Base-by-base conservation (phyloP, 2,329 filamentous ascomycete species). In the Monosporascus sp. region DNA sequence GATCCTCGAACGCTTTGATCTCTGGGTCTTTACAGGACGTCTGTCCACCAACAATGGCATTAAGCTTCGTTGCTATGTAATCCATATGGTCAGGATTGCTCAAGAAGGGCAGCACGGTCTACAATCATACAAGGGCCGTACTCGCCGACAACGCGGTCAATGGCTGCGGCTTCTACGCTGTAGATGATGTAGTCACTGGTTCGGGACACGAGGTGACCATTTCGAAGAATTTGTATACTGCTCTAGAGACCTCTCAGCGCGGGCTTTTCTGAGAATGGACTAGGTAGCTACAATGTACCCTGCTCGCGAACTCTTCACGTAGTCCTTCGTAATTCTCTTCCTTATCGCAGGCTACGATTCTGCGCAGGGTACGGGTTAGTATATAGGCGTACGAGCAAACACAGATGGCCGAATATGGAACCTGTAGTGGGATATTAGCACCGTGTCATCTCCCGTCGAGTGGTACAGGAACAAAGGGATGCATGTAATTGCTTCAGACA, bases 161-260 rank as follows among this genome's bases (percentile, higher is more conserved):
- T 96, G 61, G 87, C 83, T 64, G 91, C 91, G 57, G 94, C 94
- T 74, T 97, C 93, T 72, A 99, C 94, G 73, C 89, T 96, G 81
- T 99, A 99, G 70, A 99, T 91, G 75, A 97, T 96, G 73, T 92
- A 97, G 80, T 97, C 93, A 86, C 92, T 97, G 73, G 87, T 86
- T 75, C 94, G 86, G 64, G 94, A 97, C 65, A 99, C 94, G 71
- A 93, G 82, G 76, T 97, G 92, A 65, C 95, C 95, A 82, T 96
- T 96, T 71, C 84, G 86, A 70, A 93, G 85, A 66, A 99, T 94
- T 73, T 89, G 86, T 78, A 99, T 79, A 77, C 86, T 85, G 69
- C 82, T 86, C 93, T 92, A 85, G 76, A 76, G 69, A 65, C 71
- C 63, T 76, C 77, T 83, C 79, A 82, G 79, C 74, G 74, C 66